Percentiles rank a stretch among this genome's conserved stretches.
Conservation (phyloP, 2,329 filamentous ascomycete genomes). For the Venturia carpophila region DNA sequence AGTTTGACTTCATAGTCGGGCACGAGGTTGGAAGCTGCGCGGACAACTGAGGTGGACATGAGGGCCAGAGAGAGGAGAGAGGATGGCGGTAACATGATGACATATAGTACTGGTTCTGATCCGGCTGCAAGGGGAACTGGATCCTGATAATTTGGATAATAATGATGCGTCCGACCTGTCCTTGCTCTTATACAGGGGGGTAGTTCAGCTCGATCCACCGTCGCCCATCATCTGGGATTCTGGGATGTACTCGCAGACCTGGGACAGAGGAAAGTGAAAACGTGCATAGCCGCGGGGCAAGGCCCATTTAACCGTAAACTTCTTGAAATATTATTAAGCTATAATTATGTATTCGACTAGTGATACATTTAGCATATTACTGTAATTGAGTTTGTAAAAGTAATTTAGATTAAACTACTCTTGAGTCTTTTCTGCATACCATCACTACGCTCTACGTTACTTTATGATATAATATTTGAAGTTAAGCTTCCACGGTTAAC, state of each 20-base stretch:
- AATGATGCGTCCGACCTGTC: background rate
- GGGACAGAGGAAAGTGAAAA: background rate
- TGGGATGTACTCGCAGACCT: background rate
- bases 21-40: slow-evolving; percentile 18
- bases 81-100: background rate
- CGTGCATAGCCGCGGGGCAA: too few species aligned
- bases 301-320: too few species aligned
- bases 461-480: too few species aligned
- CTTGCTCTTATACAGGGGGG: background rate
- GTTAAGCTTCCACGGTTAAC: too few species aligned
- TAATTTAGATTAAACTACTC: too few species aligned
- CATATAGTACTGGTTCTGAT: background rate
- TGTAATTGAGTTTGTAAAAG: too few species aligned
- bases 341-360: too few species aligned
- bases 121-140: background rate
- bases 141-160: background rate
- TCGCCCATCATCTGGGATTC: background rate
- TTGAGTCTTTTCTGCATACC: too few species aligned
- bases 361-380: too few species aligned
- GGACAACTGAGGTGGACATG: background rate
- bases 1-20: slow-evolving; percentile 23
- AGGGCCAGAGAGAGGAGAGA: background rate
- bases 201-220: background rate
- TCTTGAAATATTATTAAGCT: too few species aligned
- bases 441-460: too few species aligned